Evolutionary conservation across 2,329 filamentous ascomycete species (phyloP).

Genomic region (Arthrinium puccinioides): DNA sequence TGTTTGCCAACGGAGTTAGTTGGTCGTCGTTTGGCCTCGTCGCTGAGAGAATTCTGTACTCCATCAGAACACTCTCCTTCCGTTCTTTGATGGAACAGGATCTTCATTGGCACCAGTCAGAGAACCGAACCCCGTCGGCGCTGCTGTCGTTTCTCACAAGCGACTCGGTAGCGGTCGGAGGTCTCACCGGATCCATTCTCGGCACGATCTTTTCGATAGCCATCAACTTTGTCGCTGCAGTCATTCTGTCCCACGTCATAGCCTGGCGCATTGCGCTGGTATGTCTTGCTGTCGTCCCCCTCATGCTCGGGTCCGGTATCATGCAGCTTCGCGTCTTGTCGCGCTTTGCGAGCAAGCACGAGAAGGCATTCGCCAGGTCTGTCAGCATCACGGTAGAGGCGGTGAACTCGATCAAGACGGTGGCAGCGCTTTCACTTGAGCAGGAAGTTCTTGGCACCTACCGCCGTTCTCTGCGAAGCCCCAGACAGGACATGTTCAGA

Average conservation of each 20-base stretch:
- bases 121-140: conserved; percentile 50
- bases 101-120: conserved; percentile 64
- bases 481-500: conserved; percentile 46
- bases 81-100: conserved; percentile 59
- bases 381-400: conserved; percentile 61
- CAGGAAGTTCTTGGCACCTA: conserved; percentile 46
- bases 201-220: conserved; percentile 61
- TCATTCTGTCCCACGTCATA: conserved; percentile 62
- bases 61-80: conserved; percentile 56
- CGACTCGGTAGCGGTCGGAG: conserved; percentile 60
- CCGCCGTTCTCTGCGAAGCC: conserved; percentile 37
- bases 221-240: conserved; percentile 61
- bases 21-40: conserved; percentile 45
- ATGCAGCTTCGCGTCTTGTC: conserved; percentile 60
- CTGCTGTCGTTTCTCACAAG: conserved; percentile 63
- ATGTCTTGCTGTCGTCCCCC: conserved; percentile 59
- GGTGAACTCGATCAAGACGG: conserved; percentile 57
- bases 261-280: conserved; percentile 73
- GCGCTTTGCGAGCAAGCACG: conserved; percentile 55
- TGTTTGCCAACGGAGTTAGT: conserved; percentile 54
- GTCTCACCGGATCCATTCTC: conserved; percentile 63
- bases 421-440: conserved; percentile 48
- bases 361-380: conserved; percentile 56
- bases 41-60: conserved; percentile 59
- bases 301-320: conserved; percentile 61